Conservation (phyloP, 306 rosid genomes). For the Hippophae gyantsensis region DNA sequence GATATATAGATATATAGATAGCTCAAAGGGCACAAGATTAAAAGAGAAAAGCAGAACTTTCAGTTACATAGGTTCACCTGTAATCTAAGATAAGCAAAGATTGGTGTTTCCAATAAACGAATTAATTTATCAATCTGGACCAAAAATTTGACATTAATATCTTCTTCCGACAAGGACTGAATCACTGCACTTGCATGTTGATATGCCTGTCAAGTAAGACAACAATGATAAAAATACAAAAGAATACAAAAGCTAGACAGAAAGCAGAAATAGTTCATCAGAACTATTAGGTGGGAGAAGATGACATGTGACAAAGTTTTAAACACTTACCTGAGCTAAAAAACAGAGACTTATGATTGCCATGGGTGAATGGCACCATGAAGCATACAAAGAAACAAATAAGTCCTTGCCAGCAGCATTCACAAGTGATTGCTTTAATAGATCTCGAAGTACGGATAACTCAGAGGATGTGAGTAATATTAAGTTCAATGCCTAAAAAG, state of each 20-base stretch:
- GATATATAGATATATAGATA: neutral
- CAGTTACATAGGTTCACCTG: constrained; percentile 47
- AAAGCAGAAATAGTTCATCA: neutral
- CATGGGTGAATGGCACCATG: constrained; percentile 99
- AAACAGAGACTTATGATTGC: constrained; percentile 97
- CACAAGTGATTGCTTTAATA: constrained; percentile 64
- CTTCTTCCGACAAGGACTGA: constrained; percentile 88
- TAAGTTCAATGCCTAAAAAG: constrained; percentile 85
- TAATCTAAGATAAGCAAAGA: constrained; percentile 79
- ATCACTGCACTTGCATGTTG: constrained; percentile 82
- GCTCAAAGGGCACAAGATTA: constrained; percentile 4
- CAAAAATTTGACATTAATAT: constrained; percentile 74
- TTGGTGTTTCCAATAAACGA: constrained; percentile 90
- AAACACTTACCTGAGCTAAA: constrained; percentile 60
- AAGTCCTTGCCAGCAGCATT: constrained; percentile 77
- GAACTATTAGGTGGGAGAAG: too few relatives aligned
- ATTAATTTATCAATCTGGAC: constrained; percentile 93
- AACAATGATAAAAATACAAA: constrained; percentile 2
- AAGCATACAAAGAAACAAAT: constrained; percentile 83
- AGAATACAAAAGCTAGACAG: constrained; percentile 7
- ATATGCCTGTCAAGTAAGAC: constrained; percentile 62
- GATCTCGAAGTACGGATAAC: constrained; percentile 71
- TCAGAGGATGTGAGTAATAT: constrained; percentile 90
- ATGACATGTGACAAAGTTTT: neutral
- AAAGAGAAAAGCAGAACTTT: constrained; percentile 9